Base-by-base conservation (phyloP, 352 stramenopile genomes). In the Phytophthora megakarya region DNA sequence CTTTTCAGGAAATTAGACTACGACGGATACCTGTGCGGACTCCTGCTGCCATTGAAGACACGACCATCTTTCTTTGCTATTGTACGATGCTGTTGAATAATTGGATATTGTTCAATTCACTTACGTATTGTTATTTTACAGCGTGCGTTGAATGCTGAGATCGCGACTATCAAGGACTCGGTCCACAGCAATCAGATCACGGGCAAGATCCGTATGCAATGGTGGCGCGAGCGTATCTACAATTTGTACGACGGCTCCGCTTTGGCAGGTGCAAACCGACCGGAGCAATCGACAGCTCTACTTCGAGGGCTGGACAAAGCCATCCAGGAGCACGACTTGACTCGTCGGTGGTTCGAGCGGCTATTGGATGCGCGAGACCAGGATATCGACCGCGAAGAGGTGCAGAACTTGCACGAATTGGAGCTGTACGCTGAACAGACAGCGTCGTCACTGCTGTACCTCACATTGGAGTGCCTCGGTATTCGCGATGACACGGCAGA, bases 201-300 rank as follows among this genome's bases (percentile, higher is more conserved):
- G 11, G 92, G 89, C 55, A 93, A 90, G 61, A 95, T 98, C 74
- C 88, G 92, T 53, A 88, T 97, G 71, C 91, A 97, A 56, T 98
- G 92, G 92, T 98, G 92, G 92, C 80, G 89, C 18, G 86, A 98
- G 47, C 74, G 75, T 8, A 87, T 97, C 52, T 80, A 84, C 50
- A 76, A 86, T 42, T 56, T 96, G 56, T 95, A 93, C 62, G 70
- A 70, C 51, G 25, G 54, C 0, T 60, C 57, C 13, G 52, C 23
- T 13, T n/a, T 43, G 5, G 33, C 59, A n/a, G 54, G 58, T 30
- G 67, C 71, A 5, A 76, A 88, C 30, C 65, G 61, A 51, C 65
- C 60, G 13, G 10, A 65, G 48, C 65, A 77, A 28, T 73, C 70
- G 21, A 93, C 90, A 5, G 59, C 84, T 35, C 72, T 98, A 26